A percentile compares a stretch with the other conserved stretches of the same genome.
These are phyloP conservation scores for Lepraria neglecta DNA, from an alignment of 495 filamentous ascomycete species.

Conservation along the genomic window DNA sequence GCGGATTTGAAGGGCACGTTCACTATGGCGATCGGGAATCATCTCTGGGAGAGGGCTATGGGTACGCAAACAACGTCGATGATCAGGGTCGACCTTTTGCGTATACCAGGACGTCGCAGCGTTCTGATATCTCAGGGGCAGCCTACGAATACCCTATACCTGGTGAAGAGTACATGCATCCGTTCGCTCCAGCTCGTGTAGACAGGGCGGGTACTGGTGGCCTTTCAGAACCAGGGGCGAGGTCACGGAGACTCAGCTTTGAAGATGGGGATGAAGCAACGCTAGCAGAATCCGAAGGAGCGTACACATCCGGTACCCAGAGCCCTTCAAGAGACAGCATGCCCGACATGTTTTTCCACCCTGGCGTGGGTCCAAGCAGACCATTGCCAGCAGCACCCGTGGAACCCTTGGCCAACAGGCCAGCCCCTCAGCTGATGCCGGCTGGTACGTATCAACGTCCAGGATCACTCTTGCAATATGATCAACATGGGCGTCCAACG, in stretches of 20 bases:
- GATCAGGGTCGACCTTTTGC: conserved; percentile 20
- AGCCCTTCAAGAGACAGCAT: conserved; percentile 57
- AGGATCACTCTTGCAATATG: conserved; percentile 41
- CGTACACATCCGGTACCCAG: conserved; percentile 48
- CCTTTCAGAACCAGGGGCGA: conserved; percentile 61
- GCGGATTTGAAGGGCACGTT: conserved; percentile 65
- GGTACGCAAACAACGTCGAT: conserved; percentile 10
- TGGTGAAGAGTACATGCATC: conserved; percentile 45
- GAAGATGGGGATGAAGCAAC: conserved; percentile 83
- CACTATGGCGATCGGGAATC: conserved; percentile 59
- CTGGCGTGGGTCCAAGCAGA: conserved; percentile 56
- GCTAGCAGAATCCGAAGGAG: conserved; percentile 45
- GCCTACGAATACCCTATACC: conserved; percentile 25
- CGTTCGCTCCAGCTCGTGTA: conserved; percentile 58
- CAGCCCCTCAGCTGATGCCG: conserved; percentile 47
- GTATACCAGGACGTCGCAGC: conserved; percentile 32
- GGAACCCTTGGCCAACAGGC: conserved; percentile 34
- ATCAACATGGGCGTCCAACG: conserved; percentile 34
- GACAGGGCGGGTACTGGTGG: conserved; percentile 86
- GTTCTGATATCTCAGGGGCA: conserved; percentile 34
- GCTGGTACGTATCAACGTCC: conserved; percentile 49
- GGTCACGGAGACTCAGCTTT: conserved; percentile 69
- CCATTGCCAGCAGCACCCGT: conserved; percentile 78
- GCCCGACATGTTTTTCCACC: conserved; percentile 91
- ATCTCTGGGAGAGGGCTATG: conserved; percentile 15